phyloP scores from a whole-genome alignment of 768 basidiomycete species.

The Termitomyces sp. region DNA sequence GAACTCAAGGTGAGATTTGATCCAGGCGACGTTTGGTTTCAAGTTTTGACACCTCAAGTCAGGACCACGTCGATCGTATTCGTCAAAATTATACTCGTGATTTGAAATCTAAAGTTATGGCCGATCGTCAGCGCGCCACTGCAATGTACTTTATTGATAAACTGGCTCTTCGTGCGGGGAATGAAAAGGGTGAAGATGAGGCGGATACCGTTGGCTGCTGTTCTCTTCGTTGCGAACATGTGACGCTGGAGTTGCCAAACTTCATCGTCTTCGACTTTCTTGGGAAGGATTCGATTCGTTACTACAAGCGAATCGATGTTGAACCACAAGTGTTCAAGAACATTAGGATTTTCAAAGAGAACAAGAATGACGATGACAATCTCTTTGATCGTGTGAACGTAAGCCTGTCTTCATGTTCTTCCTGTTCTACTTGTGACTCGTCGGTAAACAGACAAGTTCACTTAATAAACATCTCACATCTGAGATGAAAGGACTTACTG shows the following conservation, averaged over 20 bases:
- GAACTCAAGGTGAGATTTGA: conserved; percentile 73
- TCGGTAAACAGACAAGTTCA: conserved; percentile 53
- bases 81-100: conserved; percentile 84
- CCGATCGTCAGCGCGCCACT: conserved; percentile 93
- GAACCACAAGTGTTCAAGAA: conserved; percentile 97
- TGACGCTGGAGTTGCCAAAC: conserved; percentile 85
- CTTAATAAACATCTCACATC: conserved; percentile 90
- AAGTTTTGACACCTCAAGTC: conserved; percentile 2
- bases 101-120: conserved; percentile 88
- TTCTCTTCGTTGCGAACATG: conserved; percentile 93
- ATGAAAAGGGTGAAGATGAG: conserved; percentile 99
- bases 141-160: conserved; percentile 99
- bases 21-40: neutral
- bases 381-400: conserved; percentile 95
- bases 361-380: conserved; percentile 81
- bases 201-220: conserved; percentile 99
- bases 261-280: conserved; percentile 94
- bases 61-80: conserved; percentile 90
- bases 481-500: conserved; percentile 97
- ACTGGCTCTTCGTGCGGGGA: conserved; percentile 95
- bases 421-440: conserved; percentile 5
- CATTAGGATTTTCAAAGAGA: conserved; percentile 93
- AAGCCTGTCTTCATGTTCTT: conserved; percentile 24
- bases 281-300: conserved; percentile 98
- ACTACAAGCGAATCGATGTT: conserved; percentile 88